Evolutionary conservation across 176 grass and related monocot genomes (phyloP).

Genomic region (Phragmites australis): DNA sequence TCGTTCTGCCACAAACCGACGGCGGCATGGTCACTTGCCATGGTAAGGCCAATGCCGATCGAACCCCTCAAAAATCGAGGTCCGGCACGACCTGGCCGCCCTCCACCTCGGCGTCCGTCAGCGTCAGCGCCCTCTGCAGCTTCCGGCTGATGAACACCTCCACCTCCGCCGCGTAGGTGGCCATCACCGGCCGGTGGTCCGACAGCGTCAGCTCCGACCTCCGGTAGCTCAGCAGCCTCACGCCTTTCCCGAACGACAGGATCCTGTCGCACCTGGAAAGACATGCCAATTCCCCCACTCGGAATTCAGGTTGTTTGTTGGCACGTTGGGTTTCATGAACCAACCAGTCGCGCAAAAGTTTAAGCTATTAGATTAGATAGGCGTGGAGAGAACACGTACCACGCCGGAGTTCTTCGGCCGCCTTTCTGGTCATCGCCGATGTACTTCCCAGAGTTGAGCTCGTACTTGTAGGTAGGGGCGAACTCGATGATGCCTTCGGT

Average conservation of each 20-base stretch:
- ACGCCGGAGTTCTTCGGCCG: slow-evolving; percentile 73
- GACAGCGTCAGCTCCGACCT: slow-evolving; percentile 65
- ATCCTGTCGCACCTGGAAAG: slow-evolving; percentile 65
- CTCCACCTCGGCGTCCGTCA: slow-evolving; percentile 87
- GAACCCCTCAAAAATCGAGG: slow-evolving; percentile 52
- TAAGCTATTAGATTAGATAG: no score
- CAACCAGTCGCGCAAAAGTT: no score
- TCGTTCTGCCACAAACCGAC: no score
- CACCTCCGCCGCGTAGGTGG: slow-evolving; percentile 74
- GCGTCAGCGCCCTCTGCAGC: slow-evolving; percentile 83
- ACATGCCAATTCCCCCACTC: background rate
- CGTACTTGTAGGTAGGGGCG: slow-evolving; percentile 93
- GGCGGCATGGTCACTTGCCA: no score
- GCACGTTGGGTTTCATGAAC: no score
- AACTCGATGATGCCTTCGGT: slow-evolving; percentile 79
- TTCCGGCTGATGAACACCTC: slow-evolving; percentile 80
- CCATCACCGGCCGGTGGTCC: slow-evolving; percentile 82
- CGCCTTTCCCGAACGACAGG: slow-evolving; percentile 65
- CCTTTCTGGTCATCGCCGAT: slow-evolving; percentile 66
- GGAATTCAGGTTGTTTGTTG: background rate
- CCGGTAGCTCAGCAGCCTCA: slow-evolving; percentile 54
- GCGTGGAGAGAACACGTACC: no score
- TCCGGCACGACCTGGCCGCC: slow-evolving; percentile 61
- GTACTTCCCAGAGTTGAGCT: slow-evolving; percentile 59
- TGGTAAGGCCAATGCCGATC: no score